A percentile compares a stretch with the other conserved stretches of the same genome.
Conservation (phyloP, 345 rosid genomes). For the Moricandia arvensis region DNA sequence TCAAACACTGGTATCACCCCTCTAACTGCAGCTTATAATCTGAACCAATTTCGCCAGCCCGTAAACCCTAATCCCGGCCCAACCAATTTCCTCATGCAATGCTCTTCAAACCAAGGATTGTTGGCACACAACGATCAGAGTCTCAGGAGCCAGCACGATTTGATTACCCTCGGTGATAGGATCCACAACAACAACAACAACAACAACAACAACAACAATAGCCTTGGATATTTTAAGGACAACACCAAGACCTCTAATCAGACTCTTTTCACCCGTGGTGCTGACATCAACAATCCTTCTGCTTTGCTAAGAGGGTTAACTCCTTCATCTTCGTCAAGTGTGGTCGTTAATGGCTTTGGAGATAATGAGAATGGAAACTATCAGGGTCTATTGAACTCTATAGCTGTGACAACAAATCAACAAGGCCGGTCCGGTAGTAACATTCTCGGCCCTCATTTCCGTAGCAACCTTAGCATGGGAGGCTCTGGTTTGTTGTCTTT, state of each 20-base stretch:
- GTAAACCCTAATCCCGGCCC: slow-evolving; percentile 33
- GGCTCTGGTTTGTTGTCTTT: not conserved
- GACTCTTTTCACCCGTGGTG: slow-evolving; percentile 54
- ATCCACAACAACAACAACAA: not conserved
- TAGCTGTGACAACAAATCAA: slow-evolving; percentile 26
- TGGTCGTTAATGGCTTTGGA: slow-evolving; percentile 26
- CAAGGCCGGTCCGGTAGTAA: slow-evolving; percentile 31
- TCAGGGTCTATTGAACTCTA: slow-evolving; percentile 60
- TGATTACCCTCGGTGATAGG: slow-evolving; percentile 17
- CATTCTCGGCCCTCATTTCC: slow-evolving; percentile 30
- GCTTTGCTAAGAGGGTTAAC: slow-evolving; percentile 56
- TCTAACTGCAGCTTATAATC: slow-evolving; percentile 27
- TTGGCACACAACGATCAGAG: slow-evolving; percentile 25
- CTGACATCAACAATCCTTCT: slow-evolving; percentile 47
- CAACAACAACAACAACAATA: slow-evolving; percentile 28
- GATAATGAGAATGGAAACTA: slow-evolving; percentile 47
- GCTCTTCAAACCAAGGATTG: slow-evolving; percentile 36
- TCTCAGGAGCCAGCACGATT: slow-evolving; percentile 33
- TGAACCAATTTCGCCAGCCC: slow-evolving; percentile 36
- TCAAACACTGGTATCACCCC: slow-evolving; percentile 13
- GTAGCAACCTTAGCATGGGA: slow-evolving; percentile 1
- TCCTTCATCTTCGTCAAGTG: slow-evolving; percentile 35
- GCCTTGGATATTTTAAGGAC: slow-evolving; percentile 53
- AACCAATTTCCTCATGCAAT: slow-evolving; percentile 50
- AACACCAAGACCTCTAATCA: slow-evolving; percentile 28